Evolutionary conservation across 257 asterid species (phyloP).

Genomic region (Gentiana macrophylla): DNA sequence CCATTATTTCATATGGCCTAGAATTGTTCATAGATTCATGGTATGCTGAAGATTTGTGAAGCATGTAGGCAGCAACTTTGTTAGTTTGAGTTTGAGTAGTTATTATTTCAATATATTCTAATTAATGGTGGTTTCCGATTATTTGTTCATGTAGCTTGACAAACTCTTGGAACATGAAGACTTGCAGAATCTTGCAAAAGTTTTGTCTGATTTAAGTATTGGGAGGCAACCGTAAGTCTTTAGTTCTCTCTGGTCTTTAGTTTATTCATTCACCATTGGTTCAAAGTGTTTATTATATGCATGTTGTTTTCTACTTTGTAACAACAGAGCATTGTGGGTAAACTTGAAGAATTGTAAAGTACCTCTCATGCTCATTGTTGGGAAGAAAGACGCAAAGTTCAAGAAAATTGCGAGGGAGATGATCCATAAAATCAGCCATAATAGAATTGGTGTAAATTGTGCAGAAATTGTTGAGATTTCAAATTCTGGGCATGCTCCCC

Average conservation of each 20-base stretch:
- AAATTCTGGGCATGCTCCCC: constrained; percentile 86
- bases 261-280: no score
- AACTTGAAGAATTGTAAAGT: constrained; percentile 62
- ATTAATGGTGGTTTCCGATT: neutral
- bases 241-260: no score
- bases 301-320: no score
- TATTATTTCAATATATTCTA: no score
- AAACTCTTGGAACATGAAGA: constrained; percentile 62
- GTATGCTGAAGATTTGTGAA: no score
- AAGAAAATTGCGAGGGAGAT: constrained; percentile 54
- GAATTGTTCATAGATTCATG: no score
- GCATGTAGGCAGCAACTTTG: no score
- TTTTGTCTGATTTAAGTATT: constrained; percentile 57
- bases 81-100: no score
- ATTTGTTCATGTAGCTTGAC: constrained; percentile 41
- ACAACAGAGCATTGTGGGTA: constrained; percentile 60
- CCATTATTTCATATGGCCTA: no score
- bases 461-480: constrained; percentile 50
- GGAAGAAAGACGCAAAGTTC: constrained; percentile 74
- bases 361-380: constrained; percentile 64
- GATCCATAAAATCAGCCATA: constrained; percentile 26
- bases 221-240: constrained; percentile 87
- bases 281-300: no score
- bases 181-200: constrained; percentile 54
- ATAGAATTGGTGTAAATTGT: constrained; percentile 7